phyloP scores from a whole-genome alignment of 805 yeast species.

The Teunomyces pallodes region DNA sequence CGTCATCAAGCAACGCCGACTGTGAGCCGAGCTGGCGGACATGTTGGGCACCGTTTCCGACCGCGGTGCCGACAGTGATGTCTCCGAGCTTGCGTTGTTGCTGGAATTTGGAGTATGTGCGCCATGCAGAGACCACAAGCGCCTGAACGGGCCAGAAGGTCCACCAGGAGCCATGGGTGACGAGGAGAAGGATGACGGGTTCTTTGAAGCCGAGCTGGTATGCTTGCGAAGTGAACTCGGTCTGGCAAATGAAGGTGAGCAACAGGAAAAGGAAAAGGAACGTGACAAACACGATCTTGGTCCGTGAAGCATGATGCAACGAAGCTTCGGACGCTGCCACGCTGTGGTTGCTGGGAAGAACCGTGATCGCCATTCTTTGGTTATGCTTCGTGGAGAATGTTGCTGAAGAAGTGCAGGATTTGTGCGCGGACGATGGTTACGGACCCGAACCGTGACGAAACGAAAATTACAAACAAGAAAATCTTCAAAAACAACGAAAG shows the following conservation, averaged over 20 bases:
- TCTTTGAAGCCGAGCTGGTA: slow-evolving; percentile 59
- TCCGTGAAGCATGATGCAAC: slow-evolving; percentile 25
- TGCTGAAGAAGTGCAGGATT: neutral
- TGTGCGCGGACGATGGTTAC: neutral
- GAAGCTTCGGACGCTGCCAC: slow-evolving; percentile 20
- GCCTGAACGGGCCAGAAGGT: slow-evolving; percentile 70
- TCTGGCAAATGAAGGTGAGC: slow-evolving; percentile 69
- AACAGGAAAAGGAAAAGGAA: slow-evolving; percentile 34
- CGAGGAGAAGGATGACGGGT: slow-evolving; percentile 61
- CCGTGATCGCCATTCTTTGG: slow-evolving; percentile 33
- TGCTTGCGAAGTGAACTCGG: slow-evolving; percentile 74
- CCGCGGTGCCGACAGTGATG: slow-evolving; percentile 15
- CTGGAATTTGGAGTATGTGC: slow-evolving; percentile 33
- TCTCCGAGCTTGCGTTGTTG: slow-evolving; percentile 11
- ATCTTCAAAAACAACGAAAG: neutral
- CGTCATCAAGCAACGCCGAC: neutral
- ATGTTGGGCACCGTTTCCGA: neutral
- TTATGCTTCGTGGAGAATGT: neutral
- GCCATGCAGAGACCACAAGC: slow-evolving; percentile 43
- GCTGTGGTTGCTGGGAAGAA: slow-evolving; percentile 20
- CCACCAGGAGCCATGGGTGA: slow-evolving; percentile 82
- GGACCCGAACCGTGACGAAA: neutral
- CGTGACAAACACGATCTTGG: slow-evolving; percentile 36
- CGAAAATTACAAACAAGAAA: neutral
- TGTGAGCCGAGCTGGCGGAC: neutral